A percentile compares a stretch with the other conserved stretches of the same genome.
These are phyloP conservation scores for Baudoinia panamericana DNA, from an alignment of 495 filamentous ascomycete species.

Conservation along the genomic window DNA sequence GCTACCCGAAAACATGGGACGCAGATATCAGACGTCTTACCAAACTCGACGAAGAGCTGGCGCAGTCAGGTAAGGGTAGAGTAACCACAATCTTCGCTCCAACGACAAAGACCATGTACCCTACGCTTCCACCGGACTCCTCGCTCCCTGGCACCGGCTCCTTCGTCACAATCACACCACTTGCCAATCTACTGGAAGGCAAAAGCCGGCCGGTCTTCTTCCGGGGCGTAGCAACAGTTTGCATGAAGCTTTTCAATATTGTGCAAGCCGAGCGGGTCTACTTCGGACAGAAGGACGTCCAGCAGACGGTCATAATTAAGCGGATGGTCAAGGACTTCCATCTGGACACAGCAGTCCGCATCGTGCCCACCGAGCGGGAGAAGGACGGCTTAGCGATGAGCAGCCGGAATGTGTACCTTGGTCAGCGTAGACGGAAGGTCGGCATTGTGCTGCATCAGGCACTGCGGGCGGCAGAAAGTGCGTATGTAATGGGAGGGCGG, in stretches of 20 bases:
- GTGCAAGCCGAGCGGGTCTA: constrained; percentile 78
- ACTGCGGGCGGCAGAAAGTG: constrained; percentile 54
- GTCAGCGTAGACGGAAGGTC: constrained; percentile 52
- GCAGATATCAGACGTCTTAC: constrained; percentile 54
- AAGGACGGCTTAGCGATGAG: constrained; percentile 82
- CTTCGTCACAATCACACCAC: constrained; percentile 85
- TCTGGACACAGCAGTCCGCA: constrained; percentile 58
- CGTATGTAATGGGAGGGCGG: constrained; percentile 43
- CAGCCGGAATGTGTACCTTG: constrained; percentile 87
- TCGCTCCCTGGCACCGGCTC: constrained; percentile 51
- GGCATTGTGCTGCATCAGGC: constrained; percentile 59
- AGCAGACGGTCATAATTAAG: constrained; percentile 84
- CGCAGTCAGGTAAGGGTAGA: constrained; percentile 40
- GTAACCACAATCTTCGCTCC: constrained; percentile 79
- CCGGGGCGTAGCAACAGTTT: constrained; percentile 87
- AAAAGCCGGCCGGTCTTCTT: constrained; percentile 87
- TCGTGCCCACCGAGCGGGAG: constrained; percentile 66
- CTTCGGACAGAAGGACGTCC: constrained; percentile 96
- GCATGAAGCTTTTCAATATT: constrained; percentile 94
- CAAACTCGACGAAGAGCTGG: constrained; percentile 53
- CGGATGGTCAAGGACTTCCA: constrained; percentile 81
- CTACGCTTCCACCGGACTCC: constrained; percentile 67
- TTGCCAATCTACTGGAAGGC: constrained; percentile 70
- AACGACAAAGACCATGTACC: constrained; percentile 74
- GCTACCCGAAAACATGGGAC: constrained; percentile 85